Base-by-base conservation (phyloP, 2,329 filamentous ascomycete genomes). In the Epichloe hybrida region DNA sequence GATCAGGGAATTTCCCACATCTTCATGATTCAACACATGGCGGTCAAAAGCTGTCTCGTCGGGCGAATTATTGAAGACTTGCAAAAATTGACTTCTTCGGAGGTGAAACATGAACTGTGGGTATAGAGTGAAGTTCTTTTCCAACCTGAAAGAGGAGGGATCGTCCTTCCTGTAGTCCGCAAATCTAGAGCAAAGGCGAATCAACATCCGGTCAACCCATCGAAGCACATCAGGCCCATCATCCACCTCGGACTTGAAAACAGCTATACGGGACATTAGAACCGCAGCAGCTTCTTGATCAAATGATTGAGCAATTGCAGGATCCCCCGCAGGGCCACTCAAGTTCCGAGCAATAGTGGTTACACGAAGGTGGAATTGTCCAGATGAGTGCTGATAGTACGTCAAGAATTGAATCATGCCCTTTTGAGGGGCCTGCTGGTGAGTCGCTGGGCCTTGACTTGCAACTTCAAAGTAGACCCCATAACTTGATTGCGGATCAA, bases 51-150 rank as follows among this genome's bases (percentile, higher is more conserved):
- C 93, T 23, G 93, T 98, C 70, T 98, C 93, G 61, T 98, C 93
- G 7, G 93, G 93, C 0, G 91, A 97, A 69, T 97, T 98, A 75
- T 98, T 98, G 79, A 98, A 98, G 52, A 98, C 90, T 64, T 98
- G 93, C 57, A 98, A 70, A 74, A 98, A 98, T 68, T 97, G 93
- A 69, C 89, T 95, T 68, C 93, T 82, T 60, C 93, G 86, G 54
- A 98, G 78, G 68, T 98, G 93, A 76, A 98, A 98, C 93, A 98
- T 98, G 72, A 98, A 98, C 66, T 98, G 93, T 27, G 93, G 93
- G 64, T 98, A 98, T 15, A 98, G 77, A 0, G 91, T 97, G 64
- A 98, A 98, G 74, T 98, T 98, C 80, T 96, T 96, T 69, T 98
- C 93, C 55, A 95, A 71, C 37, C 89, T 81, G 80, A 98, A 98